A percentile compares a stretch with the other conserved stretches of the same genome.
These are phyloP conservation scores for bread wheat (Triticum aestivum) DNA, from an alignment of 176 grass and related monocot species.

Conservation along the genomic window DNA sequence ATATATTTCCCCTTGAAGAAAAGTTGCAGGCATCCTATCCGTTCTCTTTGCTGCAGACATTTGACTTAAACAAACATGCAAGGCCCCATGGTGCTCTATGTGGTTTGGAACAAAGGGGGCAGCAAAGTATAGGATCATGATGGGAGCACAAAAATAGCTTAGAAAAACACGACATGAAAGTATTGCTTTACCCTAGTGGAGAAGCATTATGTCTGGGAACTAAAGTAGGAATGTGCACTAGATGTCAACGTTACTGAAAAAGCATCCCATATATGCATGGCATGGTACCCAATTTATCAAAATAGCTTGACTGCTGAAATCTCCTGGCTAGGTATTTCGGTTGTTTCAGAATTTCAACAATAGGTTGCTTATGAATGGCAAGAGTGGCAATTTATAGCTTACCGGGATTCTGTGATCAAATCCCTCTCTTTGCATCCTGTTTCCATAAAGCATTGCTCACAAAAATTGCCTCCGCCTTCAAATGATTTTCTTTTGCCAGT, in stretches of 20 bases:
- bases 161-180: conserved; percentile 38
- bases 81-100: conserved; percentile 32
- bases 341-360: background rate
- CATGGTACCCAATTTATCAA: background rate
- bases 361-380: background rate
- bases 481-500: conserved; percentile 65
- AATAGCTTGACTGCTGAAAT: background rate
- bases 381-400: background rate
- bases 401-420: conserved; percentile 43
- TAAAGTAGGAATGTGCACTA: conserved; percentile 28
- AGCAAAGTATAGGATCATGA: conserved; percentile 59
- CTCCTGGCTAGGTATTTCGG: background rate
- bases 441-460: conserved; percentile 51
- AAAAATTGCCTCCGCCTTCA: conserved; percentile 48
- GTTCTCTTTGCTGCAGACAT: conserved; percentile 31
- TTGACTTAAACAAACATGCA: conserved; percentile 47
- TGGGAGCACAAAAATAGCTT: conserved; percentile 35
- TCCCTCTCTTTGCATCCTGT: conserved; percentile 51
- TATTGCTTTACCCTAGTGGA: conserved; percentile 37
- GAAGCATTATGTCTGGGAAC: conserved; percentile 20
- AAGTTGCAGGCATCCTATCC: conserved; percentile 34
- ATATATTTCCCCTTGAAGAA: background rate
- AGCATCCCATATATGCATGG: background rate
- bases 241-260: conserved; percentile 16
- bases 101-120: conserved; percentile 45